These are phyloP conservation scores for Eustoma russellianum DNA, from an alignment of 257 asterid species.

Conservation along the genomic window DNA sequence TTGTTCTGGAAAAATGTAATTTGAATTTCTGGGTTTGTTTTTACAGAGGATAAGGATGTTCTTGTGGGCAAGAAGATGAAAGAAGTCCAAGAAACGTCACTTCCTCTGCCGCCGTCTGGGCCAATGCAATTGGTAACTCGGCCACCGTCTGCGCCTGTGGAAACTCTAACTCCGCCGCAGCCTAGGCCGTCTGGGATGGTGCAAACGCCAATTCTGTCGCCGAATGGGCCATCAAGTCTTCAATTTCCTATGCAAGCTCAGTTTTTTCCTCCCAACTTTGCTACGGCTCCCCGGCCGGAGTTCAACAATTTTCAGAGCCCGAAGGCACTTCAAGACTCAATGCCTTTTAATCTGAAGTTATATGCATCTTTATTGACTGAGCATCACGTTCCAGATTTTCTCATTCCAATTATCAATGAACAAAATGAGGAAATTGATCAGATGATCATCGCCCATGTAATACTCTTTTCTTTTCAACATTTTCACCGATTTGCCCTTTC, in stretches of 20 bases:
- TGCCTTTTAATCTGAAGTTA: slow-evolving; percentile 8
- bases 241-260: neutral
- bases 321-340: slow-evolving; percentile 1
- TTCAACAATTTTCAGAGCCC: neutral
- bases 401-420: neutral
- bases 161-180: neutral
- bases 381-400: neutral
- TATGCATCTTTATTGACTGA: slow-evolving; percentile 18
- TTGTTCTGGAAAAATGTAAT: no score
- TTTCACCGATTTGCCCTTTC: neutral
- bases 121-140: no score
- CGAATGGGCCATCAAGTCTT: no score
- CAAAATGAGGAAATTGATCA: slow-evolving; percentile 13
- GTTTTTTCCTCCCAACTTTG: neutral
- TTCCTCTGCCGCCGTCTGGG: neutral
- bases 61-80: neutral
- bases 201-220: no score
- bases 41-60: no score
- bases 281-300: neutral
- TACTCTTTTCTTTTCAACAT: neutral
- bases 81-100: neutral
- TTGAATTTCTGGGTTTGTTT: no score
- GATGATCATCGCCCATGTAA: slow-evolving; percentile 20
- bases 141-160: no score
- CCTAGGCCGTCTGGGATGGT: no score